These are phyloP conservation scores for Mycosphaerella sp. DNA, from an alignment of 2,329 filamentous ascomycete genomes.

Conservation along the genomic window DNA sequence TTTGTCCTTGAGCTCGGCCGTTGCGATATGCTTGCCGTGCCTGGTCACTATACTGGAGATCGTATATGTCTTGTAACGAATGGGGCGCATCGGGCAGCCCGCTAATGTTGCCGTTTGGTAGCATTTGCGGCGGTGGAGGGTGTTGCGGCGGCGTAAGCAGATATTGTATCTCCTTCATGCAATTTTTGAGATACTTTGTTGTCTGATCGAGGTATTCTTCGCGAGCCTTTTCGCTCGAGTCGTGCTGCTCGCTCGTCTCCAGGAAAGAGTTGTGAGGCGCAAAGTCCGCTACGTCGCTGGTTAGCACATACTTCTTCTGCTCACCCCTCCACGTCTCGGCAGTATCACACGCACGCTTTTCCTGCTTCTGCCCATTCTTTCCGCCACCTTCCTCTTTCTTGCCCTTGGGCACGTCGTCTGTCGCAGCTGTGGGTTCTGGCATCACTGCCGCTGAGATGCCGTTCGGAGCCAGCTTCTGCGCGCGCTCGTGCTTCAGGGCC, in stretches of 20 bases:
- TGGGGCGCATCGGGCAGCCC: conserved; percentile 44
- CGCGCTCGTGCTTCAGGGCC: conserved; percentile 75
- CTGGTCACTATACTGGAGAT: conserved; percentile 46
- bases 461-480: conserved; percentile 47
- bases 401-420: conserved; percentile 17
- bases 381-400: conserved; percentile 25
- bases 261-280: conserved; percentile 47
- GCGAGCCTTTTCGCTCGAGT: conserved; percentile 46
- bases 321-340: neutral
- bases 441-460: conserved; percentile 19
- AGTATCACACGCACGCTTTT: conserved; percentile 19
- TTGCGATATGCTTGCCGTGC: conserved; percentile 32
- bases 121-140: conserved; percentile 48
- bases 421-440: conserved; percentile 16
- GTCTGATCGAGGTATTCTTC: conserved; percentile 58
- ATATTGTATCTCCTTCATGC: conserved; percentile 62
- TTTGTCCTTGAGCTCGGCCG: conserved; percentile 11
- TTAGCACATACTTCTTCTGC: conserved; percentile 16
- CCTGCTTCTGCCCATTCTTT: conserved; percentile 19
- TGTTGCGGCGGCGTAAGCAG: conserved; percentile 60
- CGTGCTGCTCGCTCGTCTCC: conserved; percentile 41
- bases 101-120: conserved; percentile 32
- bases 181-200: conserved; percentile 57
- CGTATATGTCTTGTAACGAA: conserved; percentile 52
- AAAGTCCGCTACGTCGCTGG: conserved; percentile 35